A percentile compares a stretch with the other conserved stretches of the same genome.
phyloP scores from a whole-genome alignment of 2,329 filamentous ascomycete genomes.

The Mariannaea elegans region DNA sequence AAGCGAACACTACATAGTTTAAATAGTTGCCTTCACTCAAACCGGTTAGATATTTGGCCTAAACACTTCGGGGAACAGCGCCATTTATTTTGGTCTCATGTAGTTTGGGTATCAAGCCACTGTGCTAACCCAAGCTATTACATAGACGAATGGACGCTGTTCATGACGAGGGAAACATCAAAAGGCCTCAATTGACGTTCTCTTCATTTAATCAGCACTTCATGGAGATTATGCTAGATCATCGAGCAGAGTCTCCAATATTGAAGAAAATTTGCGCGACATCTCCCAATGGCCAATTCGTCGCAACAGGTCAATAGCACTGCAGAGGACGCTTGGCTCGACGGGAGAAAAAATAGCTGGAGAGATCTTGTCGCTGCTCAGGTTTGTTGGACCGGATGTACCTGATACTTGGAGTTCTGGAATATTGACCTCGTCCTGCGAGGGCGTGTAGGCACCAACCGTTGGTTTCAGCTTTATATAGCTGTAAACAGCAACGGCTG shows the following conservation, averaged over 20 bases:
- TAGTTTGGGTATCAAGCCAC: too few species aligned
- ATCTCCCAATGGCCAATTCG: slow-evolving; percentile 10
- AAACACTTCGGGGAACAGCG: too few species aligned
- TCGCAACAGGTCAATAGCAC: slow-evolving; percentile 1
- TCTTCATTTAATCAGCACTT: neutral
- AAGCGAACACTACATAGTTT: too few species aligned
- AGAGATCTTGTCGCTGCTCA: neutral
- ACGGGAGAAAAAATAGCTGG: neutral
- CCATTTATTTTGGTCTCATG: too few species aligned
- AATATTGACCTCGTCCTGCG: neutral
- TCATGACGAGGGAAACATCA: too few species aligned
- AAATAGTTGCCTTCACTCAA: too few species aligned
- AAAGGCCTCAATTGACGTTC: too few species aligned
- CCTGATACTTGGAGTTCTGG: slow-evolving; percentile 7
- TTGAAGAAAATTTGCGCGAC: slow-evolving; percentile 7
- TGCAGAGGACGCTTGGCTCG: neutral
- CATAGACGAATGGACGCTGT: too few species aligned
- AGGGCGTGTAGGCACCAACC: neutral
- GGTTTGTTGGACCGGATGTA: neutral
- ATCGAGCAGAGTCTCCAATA: neutral
- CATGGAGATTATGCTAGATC: neutral
- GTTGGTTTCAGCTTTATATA: neutral
- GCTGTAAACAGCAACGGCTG: slow-evolving; percentile 1
- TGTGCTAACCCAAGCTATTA: too few species aligned
- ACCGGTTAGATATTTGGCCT: too few species aligned